Evolutionary conservation across 768 basidiomycete species (phyloP).

Genomic region (Boletus tomentosulus): DNA sequence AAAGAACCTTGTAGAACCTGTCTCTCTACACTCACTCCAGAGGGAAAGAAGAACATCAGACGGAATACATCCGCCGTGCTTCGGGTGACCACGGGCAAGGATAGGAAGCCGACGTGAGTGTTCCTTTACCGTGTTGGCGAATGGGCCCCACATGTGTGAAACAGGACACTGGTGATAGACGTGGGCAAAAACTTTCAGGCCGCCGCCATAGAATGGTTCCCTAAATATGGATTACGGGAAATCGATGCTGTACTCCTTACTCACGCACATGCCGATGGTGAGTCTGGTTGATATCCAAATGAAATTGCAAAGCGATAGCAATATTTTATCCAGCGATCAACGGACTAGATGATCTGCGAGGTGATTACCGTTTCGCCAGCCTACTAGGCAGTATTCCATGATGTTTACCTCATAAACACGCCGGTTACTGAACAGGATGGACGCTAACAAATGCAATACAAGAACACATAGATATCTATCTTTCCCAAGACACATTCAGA

Average conservation of each 20-base stretch:
- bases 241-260: slow-evolving; percentile 79
- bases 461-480: slow-evolving; percentile 68
- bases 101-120: slow-evolving; percentile 47
- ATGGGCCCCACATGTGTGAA: neutral
- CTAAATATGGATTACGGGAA: slow-evolving; percentile 66
- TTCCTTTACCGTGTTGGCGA: neutral
- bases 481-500: slow-evolving; percentile 57
- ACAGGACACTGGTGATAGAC: slow-evolving; percentile 76
- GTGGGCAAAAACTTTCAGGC: slow-evolving; percentile 80
- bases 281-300: slow-evolving; percentile 1
- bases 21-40: slow-evolving; percentile 58
- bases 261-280: slow-evolving; percentile 83
- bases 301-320: slow-evolving; percentile 1
- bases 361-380: slow-evolving; percentile 35
- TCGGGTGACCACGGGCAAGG: slow-evolving; percentile 37
- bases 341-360: slow-evolving; percentile 85
- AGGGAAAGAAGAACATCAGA: slow-evolving; percentile 79
- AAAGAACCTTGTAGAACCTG: slow-evolving; percentile 58
- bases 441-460: slow-evolving; percentile 65
- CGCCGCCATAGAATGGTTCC: slow-evolving; percentile 54
- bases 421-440: slow-evolving; percentile 50
- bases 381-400: neutral
- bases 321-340: slow-evolving; percentile 60
- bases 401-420: slow-evolving; percentile 3
- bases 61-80: slow-evolving; percentile 79